phyloP scores from a whole-genome alignment of 1,139 yeast species.

The Lodderomyces parapsilosis region DNA sequence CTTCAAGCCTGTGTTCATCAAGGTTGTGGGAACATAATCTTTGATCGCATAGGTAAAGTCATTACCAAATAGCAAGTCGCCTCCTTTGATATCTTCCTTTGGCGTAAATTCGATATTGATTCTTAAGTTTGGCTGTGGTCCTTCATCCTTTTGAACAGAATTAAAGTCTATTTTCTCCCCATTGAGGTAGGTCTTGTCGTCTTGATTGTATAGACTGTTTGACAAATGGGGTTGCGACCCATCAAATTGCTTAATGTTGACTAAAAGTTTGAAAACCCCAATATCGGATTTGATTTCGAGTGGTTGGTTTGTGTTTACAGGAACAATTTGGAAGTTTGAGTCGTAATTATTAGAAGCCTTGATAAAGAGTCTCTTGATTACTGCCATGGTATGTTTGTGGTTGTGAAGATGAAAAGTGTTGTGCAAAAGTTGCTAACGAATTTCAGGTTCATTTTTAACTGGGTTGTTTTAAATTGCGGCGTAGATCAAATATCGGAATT shows the following conservation, averaged over 20 bases:
- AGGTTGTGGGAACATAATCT: slow-evolving; percentile 55
- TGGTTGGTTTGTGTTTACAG: slow-evolving; percentile 43
- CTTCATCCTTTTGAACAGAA: slow-evolving; percentile 3
- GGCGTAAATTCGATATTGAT: slow-evolving; percentile 41
- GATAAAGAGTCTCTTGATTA: slow-evolving; percentile 36
- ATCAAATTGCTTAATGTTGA: slow-evolving; percentile 45
- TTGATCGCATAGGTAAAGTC: slow-evolving; percentile 63
- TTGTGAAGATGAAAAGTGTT: background rate
- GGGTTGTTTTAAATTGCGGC: background rate
- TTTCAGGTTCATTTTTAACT: too few species aligned
- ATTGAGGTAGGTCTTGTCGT: slow-evolving; percentile 30
- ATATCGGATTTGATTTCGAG: slow-evolving; percentile 34
- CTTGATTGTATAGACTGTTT: slow-evolving; percentile 33
- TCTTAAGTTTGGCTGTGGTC: slow-evolving; percentile 29
- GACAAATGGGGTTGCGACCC: slow-evolving; percentile 41
- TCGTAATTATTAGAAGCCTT: slow-evolving; percentile 33
- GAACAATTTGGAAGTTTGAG: slow-evolving; percentile 31
- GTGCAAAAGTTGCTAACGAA: background rate
- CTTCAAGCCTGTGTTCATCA: slow-evolving; percentile 50
- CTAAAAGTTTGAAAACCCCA: slow-evolving; percentile 38
- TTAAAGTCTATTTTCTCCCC: slow-evolving; percentile 19
- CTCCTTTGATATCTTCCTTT: slow-evolving; percentile 44
- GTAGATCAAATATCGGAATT: background rate
- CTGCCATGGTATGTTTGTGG: slow-evolving; percentile 10
- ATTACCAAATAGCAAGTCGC: slow-evolving; percentile 62